A percentile compares a stretch with the other conserved stretches of the same genome.
phyloP scores from a whole-genome alignment of 1,284 basidiomycete genomes.

The Testicularia cyperi region DNA sequence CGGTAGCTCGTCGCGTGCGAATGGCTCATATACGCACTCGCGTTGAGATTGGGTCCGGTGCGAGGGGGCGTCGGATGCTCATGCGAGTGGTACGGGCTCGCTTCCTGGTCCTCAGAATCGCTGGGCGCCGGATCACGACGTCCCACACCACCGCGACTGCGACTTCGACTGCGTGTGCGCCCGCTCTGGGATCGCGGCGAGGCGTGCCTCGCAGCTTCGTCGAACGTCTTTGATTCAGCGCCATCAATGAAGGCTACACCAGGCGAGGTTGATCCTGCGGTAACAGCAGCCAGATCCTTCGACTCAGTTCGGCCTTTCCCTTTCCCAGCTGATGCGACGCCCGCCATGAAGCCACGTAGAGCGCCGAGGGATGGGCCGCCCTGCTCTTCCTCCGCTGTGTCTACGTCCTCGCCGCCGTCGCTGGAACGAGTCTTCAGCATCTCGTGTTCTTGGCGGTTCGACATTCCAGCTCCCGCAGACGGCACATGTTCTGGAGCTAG shows the following conservation, averaged over 20 bases:
- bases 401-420: slow-evolving; percentile 31
- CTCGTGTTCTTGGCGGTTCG: too few species aligned
- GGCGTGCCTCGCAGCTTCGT: slow-evolving; percentile 1
- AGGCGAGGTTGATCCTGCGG: too few species aligned
- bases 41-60: slow-evolving; percentile 31
- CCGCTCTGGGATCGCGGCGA: slow-evolving; percentile 3
- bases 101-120: slow-evolving; percentile 19
- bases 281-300: slow-evolving; percentile 1
- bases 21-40: slow-evolving; percentile 28
- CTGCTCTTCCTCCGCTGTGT: slow-evolving; percentile 27
- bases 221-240: slow-evolving; percentile 4
- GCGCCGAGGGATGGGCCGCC: slow-evolving; percentile 1
- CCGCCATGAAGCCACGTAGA: background rate
- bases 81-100: slow-evolving; percentile 15
- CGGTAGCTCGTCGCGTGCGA: too few species aligned
- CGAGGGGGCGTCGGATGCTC: slow-evolving; percentile 14
- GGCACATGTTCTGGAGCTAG: too few species aligned
- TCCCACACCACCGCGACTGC: too few species aligned
- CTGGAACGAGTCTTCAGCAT: slow-evolving; percentile 20
- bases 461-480: too few species aligned
- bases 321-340: slow-evolving; percentile 5
- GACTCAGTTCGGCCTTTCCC: slow-evolving; percentile 5
- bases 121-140: slow-evolving; percentile 2
- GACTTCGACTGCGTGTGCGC: slow-evolving; percentile 20
- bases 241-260: too few species aligned